Base-by-base conservation (phyloP, 306 rosid species). In the Hippophae tibetana region DNA sequence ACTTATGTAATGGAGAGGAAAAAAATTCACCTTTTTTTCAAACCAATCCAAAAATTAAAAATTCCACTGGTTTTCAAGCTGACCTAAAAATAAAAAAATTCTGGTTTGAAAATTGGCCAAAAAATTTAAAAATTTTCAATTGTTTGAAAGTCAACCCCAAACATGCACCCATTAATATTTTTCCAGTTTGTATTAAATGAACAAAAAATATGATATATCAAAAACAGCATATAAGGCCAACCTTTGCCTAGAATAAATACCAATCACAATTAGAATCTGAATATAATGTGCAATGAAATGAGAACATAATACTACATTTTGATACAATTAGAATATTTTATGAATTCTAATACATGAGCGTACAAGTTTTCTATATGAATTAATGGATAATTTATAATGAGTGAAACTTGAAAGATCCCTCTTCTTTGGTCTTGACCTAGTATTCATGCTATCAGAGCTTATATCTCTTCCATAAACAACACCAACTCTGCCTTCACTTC, bases 401-500 rank as follows among this genome's bases (percentile, higher is more conserved):
- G 89, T 75, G 54, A 93, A 66, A 66, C 52, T 72, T 56, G 86
- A 79, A 62, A 88, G 95, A 70, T 88, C 90, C 77, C 80, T 93
- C 66, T 63, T 73, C 57, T 80, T 95, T 12, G 95, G 97, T n/a
- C 78, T 78, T 10, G 88, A 81, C 62, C 76, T 82, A 67, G 74
- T 69, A 67, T 66, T 58, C 82, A 72, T 61, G 72, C 75, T 60
- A 62, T 71, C 69, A 52, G 86, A 68, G 65, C 71, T 79, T 68
- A 68, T 57, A 60, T 80, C 84, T 62, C 67, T 64, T 59, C 86
- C 76, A 43, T 59, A 66, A 50, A 72, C 67, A 43, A 74, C 67
- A 83, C 82, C 85, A 68, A 80, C 67, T 67, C 86, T 74, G 44
- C 88, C 80, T 72, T 88, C 96, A 63, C 77, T 72, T n/a, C 99